Evolutionary conservation across 371 early-diverging fungal species (phyloP), one percentile per base, ranked within the genome.

Genomic region (Mucor circinelloides): DNA sequence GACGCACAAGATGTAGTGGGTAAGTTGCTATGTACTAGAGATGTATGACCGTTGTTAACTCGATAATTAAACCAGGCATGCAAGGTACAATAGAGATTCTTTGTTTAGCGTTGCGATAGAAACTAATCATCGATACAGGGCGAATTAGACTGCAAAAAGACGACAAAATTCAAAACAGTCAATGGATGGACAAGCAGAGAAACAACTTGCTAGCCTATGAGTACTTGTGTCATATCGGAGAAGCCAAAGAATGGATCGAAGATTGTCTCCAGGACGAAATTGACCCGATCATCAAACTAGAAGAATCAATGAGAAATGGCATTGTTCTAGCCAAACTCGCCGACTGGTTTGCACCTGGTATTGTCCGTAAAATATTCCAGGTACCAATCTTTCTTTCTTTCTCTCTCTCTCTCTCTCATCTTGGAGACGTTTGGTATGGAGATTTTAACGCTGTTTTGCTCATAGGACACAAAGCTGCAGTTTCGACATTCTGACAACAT

Each of bases 241-340:
- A 99, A 87, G 99, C 99, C 4, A 98, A 98, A 87, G 95, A 98
- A 73, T 99, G 99, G 99, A 95, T 97, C 19, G 98, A 98, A 69
- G 90, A 93, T 13, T 96, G 96, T 71, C 89, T 95, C 40, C 84
- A 87, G 31, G 92, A 94, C 58, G 87, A 91, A 61, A 91, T 97
- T 31, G 92, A 90, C 12, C 82, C 89, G 3, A 92, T 96, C 54
- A 91, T 86, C 6, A 78, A 87, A 23, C 71, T 97, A 12, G 97
- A 97, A 63, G 97, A 98, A 75, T 90, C 93, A 36, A 86, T 99
- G 75, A 84, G 97, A 58, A 94, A 99, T 77, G 99, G 99, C 17
- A 91, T 97, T 44, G 90, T 91, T 3, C 80, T 99, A 8, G 99
- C 99, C 23, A 91, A 95, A 66, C 84, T 99, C 28, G 96, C 99